These are phyloP conservation scores for Geotrichum carabidarum DNA, from an alignment of 1,139 yeast genomes.

Conservation along the genomic window DNA sequence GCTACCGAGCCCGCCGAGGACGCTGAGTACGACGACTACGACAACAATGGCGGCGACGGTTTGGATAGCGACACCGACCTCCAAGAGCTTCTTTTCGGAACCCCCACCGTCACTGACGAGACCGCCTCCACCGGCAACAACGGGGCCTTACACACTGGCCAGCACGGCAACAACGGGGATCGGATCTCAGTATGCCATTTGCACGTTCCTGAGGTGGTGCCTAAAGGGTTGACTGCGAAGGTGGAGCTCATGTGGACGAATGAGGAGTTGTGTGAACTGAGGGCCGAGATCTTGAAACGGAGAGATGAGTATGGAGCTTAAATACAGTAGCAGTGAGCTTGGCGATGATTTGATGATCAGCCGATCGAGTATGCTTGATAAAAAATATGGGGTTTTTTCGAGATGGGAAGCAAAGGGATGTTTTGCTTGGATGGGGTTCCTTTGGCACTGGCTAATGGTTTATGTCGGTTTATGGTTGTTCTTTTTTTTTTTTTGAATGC, in stretches of 20 bases:
- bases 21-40: background rate
- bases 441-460: too few species aligned
- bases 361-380: too few species aligned
- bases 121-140: background rate
- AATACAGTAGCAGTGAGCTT: too few species aligned
- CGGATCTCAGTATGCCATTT: slow-evolving; percentile 2
- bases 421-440: too few species aligned
- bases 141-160: too few species aligned
- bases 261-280: background rate
- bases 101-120: slow-evolving; percentile 19
- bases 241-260: slow-evolving; percentile 1
- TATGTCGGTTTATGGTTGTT: too few species aligned
- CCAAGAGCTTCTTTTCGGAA: slow-evolving; percentile 25
- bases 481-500: too few species aligned
- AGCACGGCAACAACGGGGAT: background rate
- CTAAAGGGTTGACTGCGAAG: background rate
- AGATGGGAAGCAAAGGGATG: too few species aligned
- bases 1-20: background rate
- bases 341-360: too few species aligned
- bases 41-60: background rate
- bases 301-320: background rate
- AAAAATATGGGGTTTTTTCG: too few species aligned
- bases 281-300: background rate
- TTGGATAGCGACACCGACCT: slow-evolving; percentile 15
- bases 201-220: slow-evolving; percentile 1